phyloP scores from a whole-genome alignment of 164 flowering plant species.

The Piper longum region DNA sequence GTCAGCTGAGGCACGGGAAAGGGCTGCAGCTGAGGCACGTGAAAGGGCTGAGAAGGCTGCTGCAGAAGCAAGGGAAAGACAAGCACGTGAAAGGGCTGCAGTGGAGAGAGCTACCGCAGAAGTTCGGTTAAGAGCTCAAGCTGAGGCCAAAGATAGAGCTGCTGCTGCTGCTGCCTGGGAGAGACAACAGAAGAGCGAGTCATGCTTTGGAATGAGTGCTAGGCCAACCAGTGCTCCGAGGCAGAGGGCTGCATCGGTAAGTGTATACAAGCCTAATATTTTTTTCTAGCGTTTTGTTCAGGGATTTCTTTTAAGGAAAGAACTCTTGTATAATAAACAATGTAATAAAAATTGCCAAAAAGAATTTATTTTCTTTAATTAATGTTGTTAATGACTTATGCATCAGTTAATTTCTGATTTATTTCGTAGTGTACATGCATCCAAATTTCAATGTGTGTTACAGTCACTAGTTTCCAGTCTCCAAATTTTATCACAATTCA shows the following conservation, averaged over 20 bases:
- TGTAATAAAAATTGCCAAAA: no score
- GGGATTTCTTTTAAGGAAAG: no score
- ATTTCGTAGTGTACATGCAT: neutral
- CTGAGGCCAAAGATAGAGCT: constrained; percentile 70
- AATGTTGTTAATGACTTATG: neutral
- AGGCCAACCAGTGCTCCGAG: constrained; percentile 85
- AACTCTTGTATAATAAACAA: no score
- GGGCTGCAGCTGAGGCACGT: constrained; percentile 72
- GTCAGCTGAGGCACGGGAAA: constrained; percentile 84
- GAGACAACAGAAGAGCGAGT: constrained; percentile 54
- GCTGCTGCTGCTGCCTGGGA: constrained; percentile 65
- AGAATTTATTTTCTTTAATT: no score
- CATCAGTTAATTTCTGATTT: neutral
- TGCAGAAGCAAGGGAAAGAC: constrained; percentile 68
- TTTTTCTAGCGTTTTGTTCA: no score
- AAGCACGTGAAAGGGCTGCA: constrained; percentile 38
- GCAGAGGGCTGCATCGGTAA: constrained; percentile 30
- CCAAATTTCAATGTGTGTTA: neutral
- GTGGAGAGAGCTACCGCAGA: constrained; percentile 44
- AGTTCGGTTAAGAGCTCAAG: constrained; percentile 41
- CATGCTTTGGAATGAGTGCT: constrained; percentile 60
- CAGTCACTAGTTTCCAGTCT: no score
- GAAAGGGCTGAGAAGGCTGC: constrained; percentile 76
- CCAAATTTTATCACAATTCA: no score
- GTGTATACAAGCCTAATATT: neutral